These are phyloP conservation scores for Venturia effusa DNA, from an alignment of 2,329 filamentous ascomycete genomes.

Conservation along the genomic window DNA sequence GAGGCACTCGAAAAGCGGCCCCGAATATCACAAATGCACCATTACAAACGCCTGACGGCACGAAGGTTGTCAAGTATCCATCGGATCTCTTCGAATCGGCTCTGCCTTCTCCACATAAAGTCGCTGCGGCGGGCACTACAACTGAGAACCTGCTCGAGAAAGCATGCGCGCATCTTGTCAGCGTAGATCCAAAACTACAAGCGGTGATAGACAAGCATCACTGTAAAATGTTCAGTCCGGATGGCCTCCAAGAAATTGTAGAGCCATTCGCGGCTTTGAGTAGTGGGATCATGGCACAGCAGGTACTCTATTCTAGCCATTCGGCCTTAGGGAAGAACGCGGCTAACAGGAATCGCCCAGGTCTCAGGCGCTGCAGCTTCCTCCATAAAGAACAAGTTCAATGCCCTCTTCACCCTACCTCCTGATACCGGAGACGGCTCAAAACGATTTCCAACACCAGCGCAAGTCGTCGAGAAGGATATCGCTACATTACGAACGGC, in stretches of 20 bases:
- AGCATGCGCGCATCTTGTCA: conserved; percentile 64
- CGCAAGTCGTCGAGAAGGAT: conserved; percentile 53
- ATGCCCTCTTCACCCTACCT: conserved; percentile 52
- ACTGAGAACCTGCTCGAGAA: conserved; percentile 63
- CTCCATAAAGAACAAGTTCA: conserved; percentile 78
- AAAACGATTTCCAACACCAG: conserved; percentile 60
- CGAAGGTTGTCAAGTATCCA: conserved; percentile 43
- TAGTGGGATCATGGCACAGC: conserved; percentile 88
- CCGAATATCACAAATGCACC: conserved; percentile 58
- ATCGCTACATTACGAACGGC: conserved; percentile 66
- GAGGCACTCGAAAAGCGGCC: conserved; percentile 31
- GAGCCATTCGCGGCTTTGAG: conserved; percentile 79
- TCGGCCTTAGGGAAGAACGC: conserved; percentile 10
- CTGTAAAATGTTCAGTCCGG: conserved; percentile 70
- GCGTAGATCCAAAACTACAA: conserved; percentile 60
- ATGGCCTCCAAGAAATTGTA: conserved; percentile 71
- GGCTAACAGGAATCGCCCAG: conserved; percentile 8
- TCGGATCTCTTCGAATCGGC: conserved; percentile 17
- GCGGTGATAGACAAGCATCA: conserved; percentile 61
- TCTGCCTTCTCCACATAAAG: conserved; percentile 24
- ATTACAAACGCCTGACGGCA: conserved; percentile 61
- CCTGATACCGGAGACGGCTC: conserved; percentile 16
- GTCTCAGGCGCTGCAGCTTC: conserved; percentile 86
- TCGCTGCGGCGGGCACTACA: conserved; percentile 29
- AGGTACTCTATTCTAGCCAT: conserved; percentile 31